Conservation (phyloP, 305 asterid species). For the Solanum hybrid region DNA sequence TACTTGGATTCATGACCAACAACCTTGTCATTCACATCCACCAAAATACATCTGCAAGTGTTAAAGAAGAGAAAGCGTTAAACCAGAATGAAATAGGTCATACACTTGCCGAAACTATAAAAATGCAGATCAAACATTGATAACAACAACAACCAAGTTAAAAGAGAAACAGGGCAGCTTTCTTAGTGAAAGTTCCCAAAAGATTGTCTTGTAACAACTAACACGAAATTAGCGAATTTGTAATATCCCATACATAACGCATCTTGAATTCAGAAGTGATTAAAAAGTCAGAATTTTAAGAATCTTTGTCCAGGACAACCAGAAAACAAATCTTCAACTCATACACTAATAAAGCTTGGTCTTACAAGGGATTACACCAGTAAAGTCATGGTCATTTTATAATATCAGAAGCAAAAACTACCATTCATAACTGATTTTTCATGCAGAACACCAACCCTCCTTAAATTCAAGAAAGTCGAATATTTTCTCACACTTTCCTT, state of each 20-base stretch:
- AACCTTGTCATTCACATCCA: constrained; percentile 74
- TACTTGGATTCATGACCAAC: constrained; percentile 92
- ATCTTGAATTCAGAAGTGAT: background rate
- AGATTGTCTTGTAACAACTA: background rate
- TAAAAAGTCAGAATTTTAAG: background rate
- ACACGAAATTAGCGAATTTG: too few species aligned
- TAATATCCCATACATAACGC: background rate
- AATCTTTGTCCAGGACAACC: background rate
- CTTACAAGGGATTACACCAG: background rate
- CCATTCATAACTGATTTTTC: background rate
- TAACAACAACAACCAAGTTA: background rate
- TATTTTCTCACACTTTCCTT: background rate
- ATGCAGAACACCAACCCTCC: background rate
- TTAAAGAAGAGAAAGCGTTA: background rate
- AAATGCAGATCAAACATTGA: background rate
- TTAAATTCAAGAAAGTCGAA: background rate
- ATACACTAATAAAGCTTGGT: background rate
- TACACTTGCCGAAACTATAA: background rate
- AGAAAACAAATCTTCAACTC: background rate
- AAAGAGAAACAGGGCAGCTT: background rate
- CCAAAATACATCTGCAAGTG: constrained; percentile 84
- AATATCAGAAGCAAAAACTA: background rate
- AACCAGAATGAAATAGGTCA: background rate
- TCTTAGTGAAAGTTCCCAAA: background rate
- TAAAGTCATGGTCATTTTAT: background rate